Conservation (phyloP, 768 basidiomycete species). For the Galerina marginata region DNA sequence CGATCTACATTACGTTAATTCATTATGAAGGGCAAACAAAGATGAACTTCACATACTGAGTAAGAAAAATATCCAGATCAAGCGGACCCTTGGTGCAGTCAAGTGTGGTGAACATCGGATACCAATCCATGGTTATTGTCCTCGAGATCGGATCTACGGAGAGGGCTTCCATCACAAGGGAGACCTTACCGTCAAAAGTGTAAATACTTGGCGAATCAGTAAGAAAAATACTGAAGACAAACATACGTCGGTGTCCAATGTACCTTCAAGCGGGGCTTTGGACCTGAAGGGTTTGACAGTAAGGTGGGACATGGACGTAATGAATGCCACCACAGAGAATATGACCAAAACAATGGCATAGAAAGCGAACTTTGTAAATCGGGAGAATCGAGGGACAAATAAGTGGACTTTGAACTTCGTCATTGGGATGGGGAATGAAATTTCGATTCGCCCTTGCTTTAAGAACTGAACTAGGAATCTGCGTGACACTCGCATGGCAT, state of each 20-base stretch:
- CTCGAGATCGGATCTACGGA: neutral
- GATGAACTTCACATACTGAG: neutral
- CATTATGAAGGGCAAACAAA: neutral
- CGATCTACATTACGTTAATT: neutral
- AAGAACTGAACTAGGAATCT: no score
- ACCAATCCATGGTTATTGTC: slow-evolving; percentile 5
- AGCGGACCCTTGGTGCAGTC: neutral
- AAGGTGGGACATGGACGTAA: neutral
- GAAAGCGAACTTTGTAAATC: neutral
- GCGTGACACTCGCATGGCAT: no score
- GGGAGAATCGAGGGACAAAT: no score
- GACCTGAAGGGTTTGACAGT: neutral
- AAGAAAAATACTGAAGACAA: no score
- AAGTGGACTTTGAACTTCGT: no score
- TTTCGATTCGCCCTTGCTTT: no score
- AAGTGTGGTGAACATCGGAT: neutral
- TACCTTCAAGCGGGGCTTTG: neutral
- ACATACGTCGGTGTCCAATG: neutral
- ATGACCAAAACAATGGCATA: neutral
- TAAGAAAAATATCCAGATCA: neutral
- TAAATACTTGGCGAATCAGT: no score
- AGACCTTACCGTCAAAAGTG: neutral
- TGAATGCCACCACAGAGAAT: neutral
- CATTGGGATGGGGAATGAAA: no score
- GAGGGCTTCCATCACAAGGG: neutral